Evolutionary conservation across 2,329 filamentous ascomycete genomes (phyloP), one percentile per base, ranked within the genome.

Genomic region (Myriangium duriaei): DNA sequence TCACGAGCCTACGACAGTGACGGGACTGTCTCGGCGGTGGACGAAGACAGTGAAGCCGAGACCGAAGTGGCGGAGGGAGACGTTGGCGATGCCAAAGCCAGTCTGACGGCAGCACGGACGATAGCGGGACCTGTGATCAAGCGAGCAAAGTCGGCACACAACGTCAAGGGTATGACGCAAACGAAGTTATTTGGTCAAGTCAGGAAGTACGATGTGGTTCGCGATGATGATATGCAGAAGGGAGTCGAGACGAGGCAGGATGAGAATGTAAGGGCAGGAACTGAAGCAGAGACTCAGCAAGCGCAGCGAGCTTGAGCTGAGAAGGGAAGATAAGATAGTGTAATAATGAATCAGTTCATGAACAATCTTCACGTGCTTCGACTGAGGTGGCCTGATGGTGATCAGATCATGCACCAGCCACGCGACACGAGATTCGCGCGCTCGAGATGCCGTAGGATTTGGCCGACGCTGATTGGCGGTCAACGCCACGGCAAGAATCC

Each of bases 21-120:
- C 12, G 88, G 82, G 61, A 92, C 84, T 2, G 86, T 91, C 34
- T 91, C 84, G 1, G 79, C 74, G 13, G 72, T 70, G 1, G 72
- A 74, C 30, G 21, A 69, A 35, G 73, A 55, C 32, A 55, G 52
- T 39, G 53, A 67, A 43, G 62, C 60, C 4, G 61, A 65, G 36
- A 76, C 81, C 29, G 72, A 81, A 45, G 75, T 80, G 30, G 60
- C 87, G 0, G 75, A 55, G 1, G 47, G 44, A 13, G 44, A 62
- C 34, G 54, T 53, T 11, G 71, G 68, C 21, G 80, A 80, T 50
- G 85, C 80, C 41, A 81, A 83, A 51, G 83, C 84, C 6, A 87
- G 79, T 50, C 80, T 82, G 45, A 75, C 76, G 31, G 84, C 85
- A 2, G 77, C 79, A 84, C 45, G 77, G 79, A 52, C 53, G 52